phyloP scores from a whole-genome alignment of 2,329 filamentous ascomycete species.

The Xylaria sp. region DNA sequence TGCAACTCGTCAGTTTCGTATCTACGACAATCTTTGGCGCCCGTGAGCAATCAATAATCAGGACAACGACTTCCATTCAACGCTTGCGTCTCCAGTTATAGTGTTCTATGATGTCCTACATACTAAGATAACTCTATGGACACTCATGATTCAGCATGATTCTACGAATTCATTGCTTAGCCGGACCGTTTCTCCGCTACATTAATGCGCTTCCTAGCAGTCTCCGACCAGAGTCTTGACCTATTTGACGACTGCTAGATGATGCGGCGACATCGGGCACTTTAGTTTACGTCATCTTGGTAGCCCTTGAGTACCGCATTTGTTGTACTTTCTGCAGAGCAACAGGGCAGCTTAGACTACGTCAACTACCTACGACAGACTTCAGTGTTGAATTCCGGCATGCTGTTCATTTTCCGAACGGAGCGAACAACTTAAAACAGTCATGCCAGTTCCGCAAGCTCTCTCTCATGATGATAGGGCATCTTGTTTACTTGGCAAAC shows the following conservation, averaged over 20 bases:
- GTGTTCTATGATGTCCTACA: conserved; percentile 1
- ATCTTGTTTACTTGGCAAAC: conserved; percentile 3
- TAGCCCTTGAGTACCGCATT: conserved; percentile 11
- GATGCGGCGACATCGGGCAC: conserved; percentile 8
- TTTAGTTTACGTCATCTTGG: conserved; percentile 12
- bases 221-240: conserved; percentile 3
- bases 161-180: conserved; percentile 33
- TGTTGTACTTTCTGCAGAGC: conserved; percentile 13
- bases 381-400: not conserved
- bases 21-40: not conserved
- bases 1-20: not conserved
- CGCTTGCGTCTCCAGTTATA: not conserved
- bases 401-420: not conserved
- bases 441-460: not conserved
- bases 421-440: not conserved
- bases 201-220: conserved; percentile 11
- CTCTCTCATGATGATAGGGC: not conserved
- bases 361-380: not conserved
- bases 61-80: not conserved
- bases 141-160: conserved; percentile 26
- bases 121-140: conserved; percentile 4
- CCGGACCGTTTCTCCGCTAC: conserved; percentile 15
- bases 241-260: conserved; percentile 7
- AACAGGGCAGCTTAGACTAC: not conserved
- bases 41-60: not conserved